Percentiles rank a stretch among this genome's conserved stretches.
Conservation (phyloP, 345 rosid genomes). For the Eucalyptus tenuipes region DNA sequence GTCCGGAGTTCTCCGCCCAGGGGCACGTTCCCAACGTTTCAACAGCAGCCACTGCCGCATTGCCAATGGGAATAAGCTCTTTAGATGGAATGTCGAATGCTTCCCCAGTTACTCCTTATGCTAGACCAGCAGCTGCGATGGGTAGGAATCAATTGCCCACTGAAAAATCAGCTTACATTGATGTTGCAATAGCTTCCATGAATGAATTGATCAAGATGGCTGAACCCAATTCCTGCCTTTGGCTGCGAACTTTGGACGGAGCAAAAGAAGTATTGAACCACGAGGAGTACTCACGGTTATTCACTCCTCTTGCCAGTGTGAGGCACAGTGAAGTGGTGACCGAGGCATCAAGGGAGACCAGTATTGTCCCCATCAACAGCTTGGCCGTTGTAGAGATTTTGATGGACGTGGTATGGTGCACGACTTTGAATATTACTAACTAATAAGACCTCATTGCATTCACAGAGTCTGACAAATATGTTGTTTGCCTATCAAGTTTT, state of each 20-base stretch:
- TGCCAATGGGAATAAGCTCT: neutral
- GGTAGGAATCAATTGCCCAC: slow-evolving; percentile 15
- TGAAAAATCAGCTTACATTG: slow-evolving; percentile 27
- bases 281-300: slow-evolving; percentile 39
- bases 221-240: slow-evolving; percentile 24
- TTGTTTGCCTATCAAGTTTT: neutral
- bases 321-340: slow-evolving; percentile 16
- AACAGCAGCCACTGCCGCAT: neutral
- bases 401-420: slow-evolving; percentile 58
- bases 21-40: neutral
- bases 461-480: neutral
- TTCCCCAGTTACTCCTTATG: neutral
- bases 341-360: slow-evolving; percentile 54
- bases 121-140: slow-evolving; percentile 7
- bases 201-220: slow-evolving; percentile 50
- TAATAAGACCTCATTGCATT: neutral
- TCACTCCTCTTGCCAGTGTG: slow-evolving; percentile 12
- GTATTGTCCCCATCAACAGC: slow-evolving; percentile 34
- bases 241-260: slow-evolving; percentile 37
- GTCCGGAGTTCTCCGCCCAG: neutral
- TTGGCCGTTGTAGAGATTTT: slow-evolving; percentile 44
- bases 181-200: slow-evolving; percentile 49
- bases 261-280: slow-evolving; percentile 31
- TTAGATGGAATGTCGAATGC: neutral
- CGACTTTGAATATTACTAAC: neutral